A percentile compares a stretch with the other conserved stretches of the same genome.
Evolutionary conservation across 208 protist genomes (phyloP).

Genomic region (Tritrichomonas musculus): DNA sequence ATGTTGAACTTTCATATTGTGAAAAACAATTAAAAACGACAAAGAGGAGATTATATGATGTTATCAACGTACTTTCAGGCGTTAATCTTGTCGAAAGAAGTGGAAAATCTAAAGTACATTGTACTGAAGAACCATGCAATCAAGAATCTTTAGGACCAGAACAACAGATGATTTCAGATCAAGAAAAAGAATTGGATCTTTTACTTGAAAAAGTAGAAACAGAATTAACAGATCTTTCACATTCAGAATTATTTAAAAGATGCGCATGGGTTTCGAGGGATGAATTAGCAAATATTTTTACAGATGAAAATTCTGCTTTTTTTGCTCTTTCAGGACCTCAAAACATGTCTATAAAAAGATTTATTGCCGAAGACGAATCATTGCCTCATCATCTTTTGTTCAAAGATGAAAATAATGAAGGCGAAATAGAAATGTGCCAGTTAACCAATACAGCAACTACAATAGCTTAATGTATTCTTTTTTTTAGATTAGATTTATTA

Average conservation of each 20-base stretch:
- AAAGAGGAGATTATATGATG: constrained; percentile 33
- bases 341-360: neutral
- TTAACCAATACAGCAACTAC: too few species aligned
- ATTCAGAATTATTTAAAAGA: neutral
- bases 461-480: too few species aligned
- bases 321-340: neutral
- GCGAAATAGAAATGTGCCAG: neutral
- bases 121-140: neutral
- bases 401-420: neutral
- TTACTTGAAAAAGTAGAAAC: neutral
- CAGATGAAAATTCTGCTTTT: neutral
- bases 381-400: neutral
- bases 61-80: neutral
- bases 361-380: neutral
- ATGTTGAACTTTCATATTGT: neutral
- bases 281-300: neutral
- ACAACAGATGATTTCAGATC: neutral
- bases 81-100: neutral
- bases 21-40: neutral
- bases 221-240: neutral
- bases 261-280: neutral
- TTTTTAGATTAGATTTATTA: too few species aligned
- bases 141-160: neutral
- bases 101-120: neutral
- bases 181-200: neutral